Base-by-base conservation (phyloP, 176 grass and related monocot species). In the Eragrostis curvula region DNA sequence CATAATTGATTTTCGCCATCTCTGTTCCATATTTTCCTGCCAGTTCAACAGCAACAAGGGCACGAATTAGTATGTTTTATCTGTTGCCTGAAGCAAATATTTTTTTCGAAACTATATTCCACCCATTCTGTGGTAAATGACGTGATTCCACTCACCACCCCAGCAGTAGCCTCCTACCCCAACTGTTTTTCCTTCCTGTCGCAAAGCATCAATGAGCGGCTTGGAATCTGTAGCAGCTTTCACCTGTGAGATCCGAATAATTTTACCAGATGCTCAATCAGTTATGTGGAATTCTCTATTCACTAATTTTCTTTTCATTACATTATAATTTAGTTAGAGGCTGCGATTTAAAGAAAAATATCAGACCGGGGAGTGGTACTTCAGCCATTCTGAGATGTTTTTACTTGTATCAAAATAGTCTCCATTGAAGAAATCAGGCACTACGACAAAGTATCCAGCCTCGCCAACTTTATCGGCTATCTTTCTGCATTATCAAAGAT, bases 101-200 rank as follows among this genome's bases (percentile, higher is more conserved):
- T 36, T 12, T 44, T 6, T 42, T 14, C n/a, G 5, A 60, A 60
- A 18, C 55, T 32, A 43, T 59, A 76, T 30, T 18, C 3, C 8
- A 14, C 8, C 12, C 4, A n/a, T 20, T 53, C 4, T 56, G 6
- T 3, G 48, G 15, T 29, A 42, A 58, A 5, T 8, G 17, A 59
- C 40, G 17, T 8, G 1, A 1, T 30, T 45, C 52, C 9, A 53
- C 73, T 83, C 23, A 87, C 79, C 79, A 62, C 79, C 85, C 85
- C 79, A 87, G 40, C 85, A 83, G 3, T 82, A 87, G 29, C 85
- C 79, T 2, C 72, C 85, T 45, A 87, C 24, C 43, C 44, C 85
- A 63, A 62, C 5, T 2, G 13, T 46, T 76, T 87, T 82, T 7
- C 36, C 32, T 53, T 62, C 45, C 18, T 32, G 82, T 48, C 21